Conservation (phyloP, 2,329 filamentous ascomycete genomes). For the Penicillium thymicola region DNA sequence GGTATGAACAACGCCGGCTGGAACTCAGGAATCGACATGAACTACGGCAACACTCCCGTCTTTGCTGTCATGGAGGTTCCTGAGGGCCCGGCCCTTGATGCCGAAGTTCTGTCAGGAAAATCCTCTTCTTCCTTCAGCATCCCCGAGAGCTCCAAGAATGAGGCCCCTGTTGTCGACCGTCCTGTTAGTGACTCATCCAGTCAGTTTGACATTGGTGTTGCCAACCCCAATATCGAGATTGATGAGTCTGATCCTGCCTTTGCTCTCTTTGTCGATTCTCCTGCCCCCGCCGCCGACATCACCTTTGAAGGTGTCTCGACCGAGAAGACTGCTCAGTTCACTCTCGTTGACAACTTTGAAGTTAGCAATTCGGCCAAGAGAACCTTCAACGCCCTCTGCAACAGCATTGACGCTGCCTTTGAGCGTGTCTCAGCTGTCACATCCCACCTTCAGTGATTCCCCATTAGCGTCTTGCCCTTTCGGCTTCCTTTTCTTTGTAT, state of each 20-base stretch:
- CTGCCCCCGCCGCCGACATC: conserved; percentile 35
- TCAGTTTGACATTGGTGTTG: conserved; percentile 20
- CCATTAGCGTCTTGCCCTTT: conserved; percentile 24
- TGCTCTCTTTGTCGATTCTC: conserved; percentile 51
- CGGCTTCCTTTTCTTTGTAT: conserved; percentile 20
- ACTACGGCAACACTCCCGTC: conserved; percentile 43
- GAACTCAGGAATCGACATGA: conserved; percentile 47
- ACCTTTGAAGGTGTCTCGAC: conserved; percentile 53
- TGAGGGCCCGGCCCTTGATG: conserved; percentile 60
- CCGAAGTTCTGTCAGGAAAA: conserved; percentile 69
- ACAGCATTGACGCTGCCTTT: conserved; percentile 43
- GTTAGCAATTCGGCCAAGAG: conserved; percentile 26
- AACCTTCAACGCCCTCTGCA: conserved; percentile 38
- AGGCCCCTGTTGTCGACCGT: conserved; percentile 48
- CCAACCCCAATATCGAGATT: conserved; percentile 49
- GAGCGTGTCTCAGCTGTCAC: conserved; percentile 41
- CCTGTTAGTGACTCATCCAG: conserved; percentile 19
- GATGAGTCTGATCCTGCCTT: conserved; percentile 51
- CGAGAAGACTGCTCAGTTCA: conserved; percentile 64
- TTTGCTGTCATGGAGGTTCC: conserved; percentile 72
- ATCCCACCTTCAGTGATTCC: conserved; percentile 40
- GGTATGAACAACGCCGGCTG: conserved; percentile 50
- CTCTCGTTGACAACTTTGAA: conserved; percentile 52
- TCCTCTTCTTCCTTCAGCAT: conserved; percentile 53
- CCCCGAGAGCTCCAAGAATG: conserved; percentile 48